These are phyloP conservation scores for Citrus sinensis DNA, from an alignment of 345 rosid genomes.

Conservation along the genomic window DVS_A1.0 CM039162.1:8431501-8432000, in stretches of 20 bases:
- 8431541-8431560: neutral
- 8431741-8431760: constrained; percentile 78
- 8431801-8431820: neutral
- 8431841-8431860: neutral
- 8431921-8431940: constrained; percentile 8
- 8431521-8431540: neutral
- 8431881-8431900: neutral
- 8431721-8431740: constrained; percentile 84
- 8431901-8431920: constrained; percentile 6
- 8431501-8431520: neutral
- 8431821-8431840: neutral
- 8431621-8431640: neutral
- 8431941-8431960: neutral
- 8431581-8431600: neutral
- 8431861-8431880: neutral
- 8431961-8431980: neutral
- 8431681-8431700: constrained; percentile 68
- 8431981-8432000: neutral
- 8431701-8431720: constrained; percentile 91
- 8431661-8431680: constrained; percentile 3
- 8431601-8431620: neutral
- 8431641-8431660: neutral
- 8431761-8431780: neutral
- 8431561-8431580: neutral
- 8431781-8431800: neutral